A percentile compares a stretch with the other conserved stretches of the same genome.
Evolutionary conservation across 1,284 basidiomycete genomes (phyloP).

Genomic region (Irpex sp.): DNA sequence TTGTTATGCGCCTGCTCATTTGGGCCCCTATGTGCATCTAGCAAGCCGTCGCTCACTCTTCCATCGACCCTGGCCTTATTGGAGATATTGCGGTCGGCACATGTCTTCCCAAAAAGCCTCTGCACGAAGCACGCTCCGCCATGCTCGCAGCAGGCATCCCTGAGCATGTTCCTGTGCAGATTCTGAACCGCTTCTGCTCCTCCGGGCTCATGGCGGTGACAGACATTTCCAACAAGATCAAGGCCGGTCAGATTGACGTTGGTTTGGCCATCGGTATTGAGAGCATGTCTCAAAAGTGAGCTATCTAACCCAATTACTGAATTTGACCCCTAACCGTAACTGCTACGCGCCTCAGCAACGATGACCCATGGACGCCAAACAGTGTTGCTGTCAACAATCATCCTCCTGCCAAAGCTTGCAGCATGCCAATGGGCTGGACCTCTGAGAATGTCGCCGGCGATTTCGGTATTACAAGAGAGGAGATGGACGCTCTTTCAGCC

Average conservation of each 20-base stretch:
- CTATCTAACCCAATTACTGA: neutral
- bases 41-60: slow-evolving; percentile 59
- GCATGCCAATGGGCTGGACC: slow-evolving; percentile 82
- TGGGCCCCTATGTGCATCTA: slow-evolving; percentile 21
- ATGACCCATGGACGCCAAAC: slow-evolving; percentile 56
- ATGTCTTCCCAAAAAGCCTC: slow-evolving; percentile 56
- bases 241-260: slow-evolving; percentile 78
- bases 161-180: slow-evolving; percentile 70
- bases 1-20: neutral
- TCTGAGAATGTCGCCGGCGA: slow-evolving; percentile 78
- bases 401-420: slow-evolving; percentile 23
- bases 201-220: slow-evolving; percentile 75
- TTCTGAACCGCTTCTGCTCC: slow-evolving; percentile 78
- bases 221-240: slow-evolving; percentile 78
- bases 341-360: slow-evolving; percentile 43
- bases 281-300: slow-evolving; percentile 77
- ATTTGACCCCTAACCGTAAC: slow-evolving; percentile 1
- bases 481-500: slow-evolving; percentile 86
- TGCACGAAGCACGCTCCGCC: slow-evolving; percentile 69
- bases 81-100: slow-evolving; percentile 81
- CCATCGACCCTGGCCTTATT: slow-evolving; percentile 65
- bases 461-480: slow-evolving; percentile 77
- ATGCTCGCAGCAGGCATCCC: slow-evolving; percentile 82
- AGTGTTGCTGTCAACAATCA: slow-evolving; percentile 43
- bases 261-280: slow-evolving; percentile 85